Conservation (phyloP, 345 rosid species). For the Salix brachista region DNA sequence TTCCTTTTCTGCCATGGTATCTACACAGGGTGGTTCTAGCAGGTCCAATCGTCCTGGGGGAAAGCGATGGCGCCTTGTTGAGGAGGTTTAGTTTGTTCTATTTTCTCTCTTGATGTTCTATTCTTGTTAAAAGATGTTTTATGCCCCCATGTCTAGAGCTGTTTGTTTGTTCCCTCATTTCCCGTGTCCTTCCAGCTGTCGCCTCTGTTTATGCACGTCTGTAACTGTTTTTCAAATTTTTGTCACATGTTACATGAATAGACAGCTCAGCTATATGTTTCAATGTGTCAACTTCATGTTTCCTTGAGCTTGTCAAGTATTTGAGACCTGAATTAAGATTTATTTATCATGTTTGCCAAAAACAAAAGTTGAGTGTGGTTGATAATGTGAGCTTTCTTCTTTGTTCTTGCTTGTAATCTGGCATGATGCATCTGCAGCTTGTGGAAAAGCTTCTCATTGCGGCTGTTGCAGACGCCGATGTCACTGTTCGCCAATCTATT, state of each 20-base stretch:
- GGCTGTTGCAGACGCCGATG: constrained; percentile 97
- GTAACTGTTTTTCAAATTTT: background rate
- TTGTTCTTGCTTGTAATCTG: constrained; percentile 23
- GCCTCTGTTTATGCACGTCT: background rate
- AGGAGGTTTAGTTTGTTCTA: constrained; percentile 57
- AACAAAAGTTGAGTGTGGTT: background rate
- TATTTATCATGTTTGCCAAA: background rate
- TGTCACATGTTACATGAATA: background rate
- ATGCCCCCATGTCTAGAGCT: background rate
- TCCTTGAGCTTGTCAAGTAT: background rate
- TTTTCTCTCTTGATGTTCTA: background rate
- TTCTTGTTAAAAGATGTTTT: background rate
- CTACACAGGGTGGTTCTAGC: constrained; percentile 58
- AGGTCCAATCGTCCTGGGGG: constrained; percentile 77
- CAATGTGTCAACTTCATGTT: background rate
- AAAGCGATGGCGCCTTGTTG: constrained; percentile 74
- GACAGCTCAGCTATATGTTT: background rate
- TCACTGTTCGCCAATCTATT: constrained; percentile 84
- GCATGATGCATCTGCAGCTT: constrained; percentile 56
- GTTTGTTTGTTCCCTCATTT: background rate
- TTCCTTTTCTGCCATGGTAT: constrained; percentile 53
- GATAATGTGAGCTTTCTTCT: constrained; percentile 7
- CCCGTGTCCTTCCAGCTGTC: background rate
- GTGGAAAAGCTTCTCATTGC: constrained; percentile 97
- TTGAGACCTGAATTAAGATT: background rate